A percentile compares a stretch with the other conserved stretches of the same genome.
Conservation (phyloP, 2,329 filamentous ascomycete genomes). For the Tolypocladium ophioglossoides region DNA sequence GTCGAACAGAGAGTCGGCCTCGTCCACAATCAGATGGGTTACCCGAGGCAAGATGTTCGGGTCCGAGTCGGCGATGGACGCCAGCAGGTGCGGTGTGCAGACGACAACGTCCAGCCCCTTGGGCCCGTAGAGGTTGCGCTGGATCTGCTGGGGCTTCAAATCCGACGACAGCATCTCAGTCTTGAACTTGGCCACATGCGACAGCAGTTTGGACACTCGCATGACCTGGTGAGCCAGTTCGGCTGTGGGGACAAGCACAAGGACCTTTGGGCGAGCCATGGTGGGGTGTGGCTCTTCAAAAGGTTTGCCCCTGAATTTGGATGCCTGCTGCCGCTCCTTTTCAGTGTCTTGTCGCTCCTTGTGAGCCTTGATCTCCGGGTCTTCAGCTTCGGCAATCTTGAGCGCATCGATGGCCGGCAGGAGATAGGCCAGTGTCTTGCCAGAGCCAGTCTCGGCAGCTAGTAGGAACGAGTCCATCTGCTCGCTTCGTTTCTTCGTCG, state of each 20-base stretch:
- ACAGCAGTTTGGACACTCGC: constrained; percentile 66
- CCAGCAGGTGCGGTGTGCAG: constrained; percentile 79
- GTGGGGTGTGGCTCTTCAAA: constrained; percentile 61
- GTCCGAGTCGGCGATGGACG: constrained; percentile 78
- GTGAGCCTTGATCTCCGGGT: constrained; percentile 47
- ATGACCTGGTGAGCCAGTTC: constrained; percentile 88
- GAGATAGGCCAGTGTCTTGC: constrained; percentile 91
- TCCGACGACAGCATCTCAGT: constrained; percentile 72
- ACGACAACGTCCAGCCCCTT: constrained; percentile 77
- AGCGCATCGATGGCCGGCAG: constrained; percentile 76
- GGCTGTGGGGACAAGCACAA: constrained; percentile 84
- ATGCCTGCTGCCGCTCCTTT: constrained; percentile 42
- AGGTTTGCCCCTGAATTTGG: constrained; percentile 47
- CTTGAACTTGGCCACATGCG: constrained; percentile 80
- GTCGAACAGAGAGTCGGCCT: constrained; percentile 93
- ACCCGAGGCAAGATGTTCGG: constrained; percentile 91
- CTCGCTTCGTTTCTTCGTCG: constrained; percentile 22
- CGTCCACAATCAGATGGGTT: constrained; percentile 79
- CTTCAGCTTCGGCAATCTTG: constrained; percentile 60
- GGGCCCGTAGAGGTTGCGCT: constrained; percentile 71
- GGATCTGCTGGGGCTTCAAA: constrained; percentile 67
- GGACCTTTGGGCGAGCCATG: constrained; percentile 67
- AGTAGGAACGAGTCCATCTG: constrained; percentile 55
- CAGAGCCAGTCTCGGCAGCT: constrained; percentile 92
- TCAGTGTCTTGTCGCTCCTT: constrained; percentile 44